A percentile compares a stretch with the other conserved stretches of the same genome.
Conservation (phyloP, 2,329 filamentous ascomycete species). For the Sporothrix luriei region DNA sequence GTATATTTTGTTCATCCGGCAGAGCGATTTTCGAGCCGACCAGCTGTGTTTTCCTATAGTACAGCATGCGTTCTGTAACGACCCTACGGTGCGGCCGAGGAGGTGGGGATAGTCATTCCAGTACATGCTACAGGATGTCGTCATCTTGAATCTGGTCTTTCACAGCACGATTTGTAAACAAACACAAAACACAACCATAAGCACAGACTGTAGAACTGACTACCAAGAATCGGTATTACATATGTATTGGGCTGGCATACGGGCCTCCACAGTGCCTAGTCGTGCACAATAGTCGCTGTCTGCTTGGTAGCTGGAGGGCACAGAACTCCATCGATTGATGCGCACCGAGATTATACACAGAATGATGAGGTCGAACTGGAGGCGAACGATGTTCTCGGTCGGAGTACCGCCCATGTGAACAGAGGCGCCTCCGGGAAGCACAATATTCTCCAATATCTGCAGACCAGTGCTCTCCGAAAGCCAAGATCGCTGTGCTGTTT, state of each 20-base stretch:
- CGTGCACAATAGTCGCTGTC: neutral
- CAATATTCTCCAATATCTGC: neutral
- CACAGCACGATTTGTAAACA: neutral
- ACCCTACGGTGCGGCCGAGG: neutral
- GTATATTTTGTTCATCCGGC: neutral
- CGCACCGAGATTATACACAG: neutral
- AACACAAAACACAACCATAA: neutral
- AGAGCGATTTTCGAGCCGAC: neutral
- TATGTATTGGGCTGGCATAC: neutral
- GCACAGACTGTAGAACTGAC: neutral
- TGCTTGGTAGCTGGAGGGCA: neutral
- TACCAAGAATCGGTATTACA: neutral
- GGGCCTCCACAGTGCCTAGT: neutral
- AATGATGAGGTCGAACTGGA: neutral
- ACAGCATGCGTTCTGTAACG: neutral
- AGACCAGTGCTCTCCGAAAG: neutral
- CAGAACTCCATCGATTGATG: neutral
- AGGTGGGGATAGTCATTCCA: constrained; percentile 3
- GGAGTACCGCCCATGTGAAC: neutral
- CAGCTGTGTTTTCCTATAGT: neutral
- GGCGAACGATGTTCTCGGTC: neutral
- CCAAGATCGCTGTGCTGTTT: too few relatives aligned
- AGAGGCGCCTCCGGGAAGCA: neutral
- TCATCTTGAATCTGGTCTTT: neutral
- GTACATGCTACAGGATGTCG: neutral